phyloP scores from a whole-genome alignment of 805 yeast species.

The Ascoidea rubescens region DNA sequence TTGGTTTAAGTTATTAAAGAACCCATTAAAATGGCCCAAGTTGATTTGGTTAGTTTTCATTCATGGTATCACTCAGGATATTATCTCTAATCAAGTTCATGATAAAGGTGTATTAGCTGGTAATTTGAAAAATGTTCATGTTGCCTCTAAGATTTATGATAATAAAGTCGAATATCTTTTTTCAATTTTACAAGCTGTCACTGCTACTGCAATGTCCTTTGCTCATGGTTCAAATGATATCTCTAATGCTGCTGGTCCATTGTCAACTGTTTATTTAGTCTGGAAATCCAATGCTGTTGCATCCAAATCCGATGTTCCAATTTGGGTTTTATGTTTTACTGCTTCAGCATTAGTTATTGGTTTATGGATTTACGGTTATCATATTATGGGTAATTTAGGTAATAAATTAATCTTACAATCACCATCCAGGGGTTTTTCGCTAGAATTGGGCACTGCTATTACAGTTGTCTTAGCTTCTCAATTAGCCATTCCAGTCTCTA shows the following conservation, averaged over 20 bases:
- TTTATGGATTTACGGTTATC: conserved; percentile 58
- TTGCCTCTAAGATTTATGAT: conserved; percentile 50
- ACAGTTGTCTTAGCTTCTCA: conserved; percentile 68
- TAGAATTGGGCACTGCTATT: conserved; percentile 67
- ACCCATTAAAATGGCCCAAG: conserved; percentile 41
- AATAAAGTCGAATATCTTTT: conserved; percentile 56
- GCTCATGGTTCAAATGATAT: conserved; percentile 78
- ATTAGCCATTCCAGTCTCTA: conserved; percentile 57
- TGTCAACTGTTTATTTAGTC: conserved; percentile 46
- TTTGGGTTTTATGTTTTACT: conserved; percentile 58
- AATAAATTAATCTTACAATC: conserved; percentile 64
- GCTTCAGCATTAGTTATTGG: conserved; percentile 59
- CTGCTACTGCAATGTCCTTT: conserved; percentile 71
- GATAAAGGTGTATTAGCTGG: conserved; percentile 27
- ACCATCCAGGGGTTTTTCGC: conserved; percentile 65
- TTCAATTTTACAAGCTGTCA: conserved; percentile 53
- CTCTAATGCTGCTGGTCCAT: conserved; percentile 67
- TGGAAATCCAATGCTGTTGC: conserved; percentile 38
- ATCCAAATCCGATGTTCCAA: conserved; percentile 43
- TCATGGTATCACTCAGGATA: conserved; percentile 56
- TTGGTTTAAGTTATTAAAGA: conserved; percentile 25
- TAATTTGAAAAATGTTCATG: conserved; percentile 36
- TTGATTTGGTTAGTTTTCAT: conserved; percentile 33
- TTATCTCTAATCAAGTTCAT: conserved; percentile 32
- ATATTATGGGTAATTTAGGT: conserved; percentile 57